Evolutionary conservation across 352 stramenopile genomes (phyloP).

Genomic region (Phytopythium boreale): DNA sequence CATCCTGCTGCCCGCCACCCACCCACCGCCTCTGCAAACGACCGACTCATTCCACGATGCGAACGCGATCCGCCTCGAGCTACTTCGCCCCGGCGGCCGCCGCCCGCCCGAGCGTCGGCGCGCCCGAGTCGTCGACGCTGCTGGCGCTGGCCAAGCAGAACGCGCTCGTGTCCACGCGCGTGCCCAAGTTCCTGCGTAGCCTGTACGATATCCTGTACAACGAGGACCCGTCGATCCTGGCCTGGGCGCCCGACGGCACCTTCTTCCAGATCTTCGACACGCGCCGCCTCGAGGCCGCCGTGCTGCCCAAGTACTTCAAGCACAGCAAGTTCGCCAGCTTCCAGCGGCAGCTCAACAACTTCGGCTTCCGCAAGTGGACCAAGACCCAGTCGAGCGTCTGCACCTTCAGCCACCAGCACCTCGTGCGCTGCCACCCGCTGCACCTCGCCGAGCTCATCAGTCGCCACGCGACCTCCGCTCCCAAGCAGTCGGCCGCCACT

Average conservation of each 20-base stretch:
- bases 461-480: constrained; percentile 15
- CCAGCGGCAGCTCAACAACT: constrained; percentile 93
- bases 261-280: constrained; percentile 74
- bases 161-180: constrained; percentile 25
- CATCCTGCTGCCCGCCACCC: background rate
- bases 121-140: background rate
- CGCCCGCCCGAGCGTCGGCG: background rate
- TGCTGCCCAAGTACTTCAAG: constrained; percentile 94
- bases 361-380: constrained; percentile 88
- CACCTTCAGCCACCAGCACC: constrained; percentile 74
- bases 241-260: constrained; percentile 62
- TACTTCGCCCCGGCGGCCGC: background rate
- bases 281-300: constrained; percentile 52
- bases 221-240: constrained; percentile 67
- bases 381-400: constrained; percentile 79
- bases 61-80: background rate
- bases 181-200: constrained; percentile 75
- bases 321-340: constrained; percentile 92
- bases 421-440: constrained; percentile 57
- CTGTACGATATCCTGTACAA: constrained; percentile 78
- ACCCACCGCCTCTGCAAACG: too few relatives aligned
- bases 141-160: background rate
- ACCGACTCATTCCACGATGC: background rate
- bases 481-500: constrained; percentile 10
- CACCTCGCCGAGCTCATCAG: constrained; percentile 53